Percentiles rank a stretch among this genome's conserved stretches.
Evolutionary conservation across 1,139 yeast genomes (phyloP).

Genomic region (Diutina catenulata): DNA sequence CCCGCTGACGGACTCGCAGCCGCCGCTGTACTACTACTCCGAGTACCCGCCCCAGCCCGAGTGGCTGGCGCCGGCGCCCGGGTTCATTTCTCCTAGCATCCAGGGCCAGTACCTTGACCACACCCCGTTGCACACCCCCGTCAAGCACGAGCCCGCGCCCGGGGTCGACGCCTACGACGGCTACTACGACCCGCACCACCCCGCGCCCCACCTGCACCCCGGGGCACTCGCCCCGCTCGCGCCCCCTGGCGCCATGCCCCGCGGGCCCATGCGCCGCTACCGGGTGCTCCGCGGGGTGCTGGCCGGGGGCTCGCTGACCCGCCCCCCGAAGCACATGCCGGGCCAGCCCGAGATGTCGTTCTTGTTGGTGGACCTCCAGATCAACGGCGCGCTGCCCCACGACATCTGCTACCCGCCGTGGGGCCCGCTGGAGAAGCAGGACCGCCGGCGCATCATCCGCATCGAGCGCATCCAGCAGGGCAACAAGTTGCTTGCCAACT

Average conservation of each 20-base stretch:
- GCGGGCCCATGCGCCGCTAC: conserved; percentile 16
- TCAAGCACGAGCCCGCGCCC: conserved; percentile 1
- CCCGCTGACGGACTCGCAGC: background rate
- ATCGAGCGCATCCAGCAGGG: conserved; percentile 43
- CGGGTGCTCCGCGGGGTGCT: conserved; percentile 44
- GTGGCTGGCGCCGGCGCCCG: background rate
- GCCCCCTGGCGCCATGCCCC: no score
- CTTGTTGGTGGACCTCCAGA: conserved; percentile 33
- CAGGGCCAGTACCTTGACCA: background rate
- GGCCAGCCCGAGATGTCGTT: conserved; percentile 20
- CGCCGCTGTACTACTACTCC: background rate
- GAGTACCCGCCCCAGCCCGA: background rate
- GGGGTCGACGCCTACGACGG: background rate
- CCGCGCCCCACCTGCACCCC: no score
- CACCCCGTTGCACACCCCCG: background rate
- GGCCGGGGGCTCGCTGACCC: conserved; percentile 45
- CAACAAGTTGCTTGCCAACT: conserved; percentile 32
- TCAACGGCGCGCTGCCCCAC: conserved; percentile 31
- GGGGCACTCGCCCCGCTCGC: no score
- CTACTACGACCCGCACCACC: background rate
- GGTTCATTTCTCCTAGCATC: background rate
- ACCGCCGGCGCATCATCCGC: conserved; percentile 45
- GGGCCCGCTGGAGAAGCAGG: conserved; percentile 32
- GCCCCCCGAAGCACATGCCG: conserved; percentile 38
- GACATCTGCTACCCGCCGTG: conserved; percentile 41